Percentiles rank a stretch among this genome's conserved stretches.
Evolutionary conservation across 768 basidiomycete species (phyloP).

Genomic region (Dioszegia hungarica): DNA sequence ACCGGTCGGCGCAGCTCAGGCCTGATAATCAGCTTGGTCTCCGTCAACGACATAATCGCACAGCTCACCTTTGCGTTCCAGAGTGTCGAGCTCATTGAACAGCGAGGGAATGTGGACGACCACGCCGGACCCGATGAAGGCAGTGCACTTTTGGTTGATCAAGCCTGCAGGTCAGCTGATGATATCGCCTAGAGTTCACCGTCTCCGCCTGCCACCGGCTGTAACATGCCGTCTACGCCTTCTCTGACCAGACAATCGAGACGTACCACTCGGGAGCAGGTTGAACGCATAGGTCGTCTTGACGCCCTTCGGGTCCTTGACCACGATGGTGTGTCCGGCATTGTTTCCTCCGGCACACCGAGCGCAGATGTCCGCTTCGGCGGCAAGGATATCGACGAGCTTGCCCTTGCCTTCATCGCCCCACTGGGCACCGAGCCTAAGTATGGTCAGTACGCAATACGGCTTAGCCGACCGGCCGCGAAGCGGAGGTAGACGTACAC

Average conservation of each 20-base stretch:
- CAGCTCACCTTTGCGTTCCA: constrained; percentile 70
- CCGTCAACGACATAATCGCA: not conserved
- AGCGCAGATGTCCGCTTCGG: constrained; percentile 84
- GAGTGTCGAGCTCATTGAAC: constrained; percentile 82
- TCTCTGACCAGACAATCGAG: not conserved
- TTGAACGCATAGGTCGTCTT: constrained; percentile 92
- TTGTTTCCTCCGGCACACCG: constrained; percentile 98
- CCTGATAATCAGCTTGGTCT: constrained; percentile 54
- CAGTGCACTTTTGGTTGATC: constrained; percentile 76
- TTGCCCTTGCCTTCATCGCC: constrained; percentile 58
- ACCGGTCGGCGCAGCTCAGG: constrained; percentile 71
- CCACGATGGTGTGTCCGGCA: constrained; percentile 96
- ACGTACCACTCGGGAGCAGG: constrained; percentile 81
- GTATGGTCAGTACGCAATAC: not conserved
- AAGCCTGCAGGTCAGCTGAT: constrained; percentile 56
- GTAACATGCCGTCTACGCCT: not conserved
- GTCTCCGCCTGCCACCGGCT: too few relatives aligned
- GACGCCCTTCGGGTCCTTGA: constrained; percentile 58
- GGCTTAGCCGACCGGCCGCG: not conserved
- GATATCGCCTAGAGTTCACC: too few relatives aligned
- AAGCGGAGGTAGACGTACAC: constrained; percentile 26
- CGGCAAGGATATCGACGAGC: constrained; percentile 91
- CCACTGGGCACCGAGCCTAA: constrained; percentile 51
- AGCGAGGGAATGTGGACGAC: constrained; percentile 94
- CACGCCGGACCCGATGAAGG: constrained; percentile 89